Conservation (phyloP, 2,329 filamentous ascomycete genomes). For the Rutstroemia sp. region DNA sequence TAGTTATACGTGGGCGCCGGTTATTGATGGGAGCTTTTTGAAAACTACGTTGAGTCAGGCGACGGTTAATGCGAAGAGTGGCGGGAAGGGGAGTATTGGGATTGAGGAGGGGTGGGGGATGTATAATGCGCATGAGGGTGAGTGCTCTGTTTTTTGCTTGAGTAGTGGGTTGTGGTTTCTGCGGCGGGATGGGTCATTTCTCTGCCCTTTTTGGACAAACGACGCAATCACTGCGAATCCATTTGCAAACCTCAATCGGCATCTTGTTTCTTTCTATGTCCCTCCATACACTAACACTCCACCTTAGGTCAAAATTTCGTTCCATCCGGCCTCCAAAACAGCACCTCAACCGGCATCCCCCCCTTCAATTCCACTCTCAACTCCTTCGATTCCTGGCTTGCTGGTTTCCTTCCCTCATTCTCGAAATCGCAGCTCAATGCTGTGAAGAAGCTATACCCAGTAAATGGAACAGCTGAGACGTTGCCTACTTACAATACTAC, state of each 20-base stretch:
- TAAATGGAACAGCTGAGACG: slow-evolving; percentile 36
- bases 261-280: neutral
- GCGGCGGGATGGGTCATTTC: neutral
- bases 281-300: neutral
- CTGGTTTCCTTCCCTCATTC: slow-evolving; percentile 45
- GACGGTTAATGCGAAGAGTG: slow-evolving; percentile 18
- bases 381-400: slow-evolving; percentile 46
- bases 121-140: slow-evolving; percentile 52
- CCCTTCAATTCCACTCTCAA: slow-evolving; percentile 43
- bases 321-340: slow-evolving; percentile 38
- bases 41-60: slow-evolving; percentile 38
- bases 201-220: neutral
- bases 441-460: slow-evolving; percentile 41
- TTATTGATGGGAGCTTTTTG: slow-evolving; percentile 50
- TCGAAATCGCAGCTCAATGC: slow-evolving; percentile 32
- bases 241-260: too few relatives aligned
- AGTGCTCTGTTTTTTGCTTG: neutral
- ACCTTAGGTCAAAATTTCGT: slow-evolving; percentile 49
- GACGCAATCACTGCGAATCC: neutral
- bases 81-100: slow-evolving; percentile 32
- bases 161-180: too few relatives aligned
- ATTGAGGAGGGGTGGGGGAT: slow-evolving; percentile 42
- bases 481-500: slow-evolving; percentile 41
- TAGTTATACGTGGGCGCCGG: slow-evolving; percentile 52
- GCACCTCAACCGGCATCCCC: slow-evolving; percentile 27